Evolutionary conservation across 176 grass and related monocot genomes (phyloP).

Genomic region (barley (Hordeum vulgare)): DNA sequence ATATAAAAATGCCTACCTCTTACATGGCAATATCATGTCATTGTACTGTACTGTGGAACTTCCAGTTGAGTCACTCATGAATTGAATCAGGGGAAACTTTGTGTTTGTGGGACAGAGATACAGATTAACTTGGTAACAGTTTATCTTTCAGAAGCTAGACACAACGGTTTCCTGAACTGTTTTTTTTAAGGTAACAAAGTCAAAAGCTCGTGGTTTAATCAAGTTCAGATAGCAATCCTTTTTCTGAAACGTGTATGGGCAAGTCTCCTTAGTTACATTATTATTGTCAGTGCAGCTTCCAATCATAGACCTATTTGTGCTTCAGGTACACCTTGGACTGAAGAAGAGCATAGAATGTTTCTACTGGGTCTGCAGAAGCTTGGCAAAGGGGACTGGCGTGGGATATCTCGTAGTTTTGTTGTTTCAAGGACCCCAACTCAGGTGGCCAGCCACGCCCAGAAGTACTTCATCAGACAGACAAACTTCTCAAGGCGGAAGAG

Average conservation of each 20-base stretch:
- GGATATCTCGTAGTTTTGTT: constrained; percentile 80
- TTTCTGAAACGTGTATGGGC: background rate
- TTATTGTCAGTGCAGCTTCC: background rate
- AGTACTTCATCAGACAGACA: constrained; percentile 84
- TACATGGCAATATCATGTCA: background rate
- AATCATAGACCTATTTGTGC: background rate
- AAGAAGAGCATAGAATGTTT: constrained; percentile 91
- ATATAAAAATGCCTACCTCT: background rate
- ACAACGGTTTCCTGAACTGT: background rate
- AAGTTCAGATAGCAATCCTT: background rate
- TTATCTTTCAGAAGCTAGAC: background rate
- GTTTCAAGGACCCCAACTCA: constrained; percentile 85
- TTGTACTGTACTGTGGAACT: background rate
- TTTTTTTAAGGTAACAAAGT: background rate
- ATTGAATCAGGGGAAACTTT: background rate
- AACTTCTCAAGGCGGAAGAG: constrained; percentile 81
- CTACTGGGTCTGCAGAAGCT: constrained; percentile 78
- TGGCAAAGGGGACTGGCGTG: constrained; percentile 92
- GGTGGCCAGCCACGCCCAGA: constrained; percentile 96
- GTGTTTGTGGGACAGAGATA: background rate
- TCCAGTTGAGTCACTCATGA: background rate
- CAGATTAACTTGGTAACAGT: background rate
- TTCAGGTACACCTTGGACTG: constrained; percentile 91
- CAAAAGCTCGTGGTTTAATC: background rate
- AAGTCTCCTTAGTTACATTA: background rate